Conservation (phyloP, 164 flowering plant species). For the Magnolia officinalis region DNA sequence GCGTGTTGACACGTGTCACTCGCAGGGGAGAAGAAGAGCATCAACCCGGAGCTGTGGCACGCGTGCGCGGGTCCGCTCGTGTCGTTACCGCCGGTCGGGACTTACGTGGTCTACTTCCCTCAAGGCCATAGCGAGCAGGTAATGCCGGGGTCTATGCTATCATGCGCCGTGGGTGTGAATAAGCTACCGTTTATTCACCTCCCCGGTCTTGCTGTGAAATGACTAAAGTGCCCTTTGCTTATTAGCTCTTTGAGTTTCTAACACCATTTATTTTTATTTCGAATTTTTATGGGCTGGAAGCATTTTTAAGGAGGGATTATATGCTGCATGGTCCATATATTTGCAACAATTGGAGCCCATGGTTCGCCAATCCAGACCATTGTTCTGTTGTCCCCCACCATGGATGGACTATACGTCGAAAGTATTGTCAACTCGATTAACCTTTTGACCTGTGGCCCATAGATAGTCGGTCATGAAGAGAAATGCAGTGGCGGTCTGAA, state of each 20-base stretch:
- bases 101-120: conserved; percentile 80
- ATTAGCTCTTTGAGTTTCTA: background rate
- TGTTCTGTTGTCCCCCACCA: too few species aligned
- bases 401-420: too few species aligned
- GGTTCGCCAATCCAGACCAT: too few species aligned
- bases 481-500: too few species aligned
- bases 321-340: too few species aligned
- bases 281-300: too few species aligned
- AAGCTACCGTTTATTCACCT: background rate
- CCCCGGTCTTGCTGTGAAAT: background rate
- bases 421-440: too few species aligned
- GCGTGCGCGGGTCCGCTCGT: conserved; percentile 91
- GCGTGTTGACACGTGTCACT: conserved; percentile 21
- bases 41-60: conserved; percentile 87
- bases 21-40: conserved; percentile 58
- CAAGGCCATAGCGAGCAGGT: conserved; percentile 97
- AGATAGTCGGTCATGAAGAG: too few species aligned
- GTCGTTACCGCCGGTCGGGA: conserved; percentile 74
- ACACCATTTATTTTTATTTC: background rate
- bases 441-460: too few species aligned
- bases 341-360: too few species aligned
- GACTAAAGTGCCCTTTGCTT: background rate
- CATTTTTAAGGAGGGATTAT: too few species aligned
- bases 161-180: background rate
- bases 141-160: background rate